Evolutionary conservation across 495 filamentous ascomycete species (phyloP).

Genomic region (Durotheca rogersii): DNA sequence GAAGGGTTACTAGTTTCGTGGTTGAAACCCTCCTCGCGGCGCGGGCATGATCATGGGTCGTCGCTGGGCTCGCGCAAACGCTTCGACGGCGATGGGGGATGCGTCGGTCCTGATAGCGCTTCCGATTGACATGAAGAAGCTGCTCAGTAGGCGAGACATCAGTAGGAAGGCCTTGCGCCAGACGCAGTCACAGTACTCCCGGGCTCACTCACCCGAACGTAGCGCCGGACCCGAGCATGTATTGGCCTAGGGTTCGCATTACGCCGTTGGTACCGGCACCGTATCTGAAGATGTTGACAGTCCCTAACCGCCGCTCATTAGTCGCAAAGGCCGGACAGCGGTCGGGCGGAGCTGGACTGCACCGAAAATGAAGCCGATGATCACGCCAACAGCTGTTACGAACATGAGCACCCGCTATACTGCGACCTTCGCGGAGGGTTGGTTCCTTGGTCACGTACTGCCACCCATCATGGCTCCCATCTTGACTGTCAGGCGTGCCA

Average conservation of each 20-base stretch:
- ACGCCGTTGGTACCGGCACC: conserved; percentile 91
- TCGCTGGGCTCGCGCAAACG: conserved; percentile 59
- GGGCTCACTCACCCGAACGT: conserved; percentile 79
- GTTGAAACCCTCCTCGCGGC: conserved; percentile 42
- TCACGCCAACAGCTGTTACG: conserved; percentile 77
- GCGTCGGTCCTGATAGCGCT: conserved; percentile 88
- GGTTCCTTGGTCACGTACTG: conserved; percentile 69
- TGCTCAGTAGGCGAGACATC: conserved; percentile 41
- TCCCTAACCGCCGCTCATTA: conserved; percentile 56
- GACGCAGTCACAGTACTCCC: not conserved
- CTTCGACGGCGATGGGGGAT: conserved; percentile 61
- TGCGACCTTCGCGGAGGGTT: no score
- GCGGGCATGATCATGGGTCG: conserved; percentile 63
- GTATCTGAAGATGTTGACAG: conserved; percentile 90
- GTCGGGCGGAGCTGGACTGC: conserved; percentile 13
- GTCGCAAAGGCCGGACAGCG: not conserved
- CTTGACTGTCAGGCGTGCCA: conserved; percentile 65
- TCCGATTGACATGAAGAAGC: conserved; percentile 99
- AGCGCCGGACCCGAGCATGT: conserved; percentile 94
- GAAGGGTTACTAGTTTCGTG: conserved; percentile 29
- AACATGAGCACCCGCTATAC: no score
- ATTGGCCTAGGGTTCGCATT: conserved; percentile 89
- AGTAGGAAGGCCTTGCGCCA: conserved; percentile 1
- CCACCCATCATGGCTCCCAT: conserved; percentile 98
- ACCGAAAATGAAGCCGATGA: conserved; percentile 99